A percentile compares a stretch with the other conserved stretches of the same genome.
These are phyloP conservation scores for Magnaporthiopsis incrustans DNA, from an alignment of 2,329 filamentous ascomycete genomes.

Conservation along the genomic window DNA sequence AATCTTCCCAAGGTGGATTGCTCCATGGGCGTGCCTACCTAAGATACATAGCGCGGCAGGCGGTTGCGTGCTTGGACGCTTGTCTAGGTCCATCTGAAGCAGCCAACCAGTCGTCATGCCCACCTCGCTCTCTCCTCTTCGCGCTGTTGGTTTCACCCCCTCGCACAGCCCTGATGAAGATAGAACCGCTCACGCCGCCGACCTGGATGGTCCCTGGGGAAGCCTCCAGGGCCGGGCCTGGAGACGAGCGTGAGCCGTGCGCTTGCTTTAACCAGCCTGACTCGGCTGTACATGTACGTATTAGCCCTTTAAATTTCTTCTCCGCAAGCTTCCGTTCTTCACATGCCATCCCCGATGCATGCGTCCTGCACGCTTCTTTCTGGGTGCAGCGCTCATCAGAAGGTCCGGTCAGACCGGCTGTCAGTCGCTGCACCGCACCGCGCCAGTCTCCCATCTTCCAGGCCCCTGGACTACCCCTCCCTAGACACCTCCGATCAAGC, in stretches of 20 bases:
- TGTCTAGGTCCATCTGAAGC: background rate
- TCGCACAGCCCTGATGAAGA: background rate
- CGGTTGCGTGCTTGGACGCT: background rate
- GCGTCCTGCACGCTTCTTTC: background rate
- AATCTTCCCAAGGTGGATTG: background rate
- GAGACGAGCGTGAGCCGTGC: background rate
- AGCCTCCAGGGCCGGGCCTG: background rate
- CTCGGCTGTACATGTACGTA: background rate
- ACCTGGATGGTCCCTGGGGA: background rate
- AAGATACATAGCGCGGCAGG: background rate
- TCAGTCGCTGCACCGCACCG: background rate
- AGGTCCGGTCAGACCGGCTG: background rate
- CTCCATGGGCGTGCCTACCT: too few species aligned
- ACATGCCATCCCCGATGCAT: background rate
- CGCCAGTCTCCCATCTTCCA: background rate
- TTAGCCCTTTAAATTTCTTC: background rate
- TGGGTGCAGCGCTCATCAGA: background rate
- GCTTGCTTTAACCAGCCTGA: background rate
- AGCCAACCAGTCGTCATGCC: background rate
- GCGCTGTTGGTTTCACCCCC: too few species aligned
- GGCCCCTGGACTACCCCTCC: background rate
- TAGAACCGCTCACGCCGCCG: background rate
- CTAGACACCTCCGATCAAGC: background rate
- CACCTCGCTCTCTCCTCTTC: background rate
- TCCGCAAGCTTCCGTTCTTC: background rate